Evolutionary conservation across 1,284 basidiomycete species (phyloP).

Genomic region (Trametes sp.): DNA sequence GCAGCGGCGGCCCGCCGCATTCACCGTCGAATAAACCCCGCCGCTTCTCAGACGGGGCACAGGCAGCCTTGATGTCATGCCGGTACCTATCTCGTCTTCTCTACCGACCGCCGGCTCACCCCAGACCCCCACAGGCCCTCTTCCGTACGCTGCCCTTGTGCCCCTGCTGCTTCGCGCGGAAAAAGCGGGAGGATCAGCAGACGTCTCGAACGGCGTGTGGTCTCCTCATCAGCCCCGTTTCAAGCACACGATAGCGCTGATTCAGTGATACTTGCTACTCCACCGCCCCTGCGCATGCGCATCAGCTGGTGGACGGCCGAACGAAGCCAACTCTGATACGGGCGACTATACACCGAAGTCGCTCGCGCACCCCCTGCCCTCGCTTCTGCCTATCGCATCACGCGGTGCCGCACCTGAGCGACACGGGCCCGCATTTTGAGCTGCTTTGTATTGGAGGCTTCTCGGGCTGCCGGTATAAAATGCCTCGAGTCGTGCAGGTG

Average conservation of each 20-base stretch:
- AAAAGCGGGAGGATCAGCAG: not conserved
- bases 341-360: conserved; percentile 25
- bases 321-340: conserved; percentile 23
- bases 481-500: conserved; percentile 14
- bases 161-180: not conserved
- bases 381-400: conserved; percentile 26
- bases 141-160: not conserved
- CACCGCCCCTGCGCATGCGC: conserved; percentile 1
- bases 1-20: conserved; percentile 12
- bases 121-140: conserved; percentile 7
- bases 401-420: conserved; percentile 20
- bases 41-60: conserved; percentile 12
- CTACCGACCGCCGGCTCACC: conserved; percentile 17
- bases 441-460: conserved; percentile 3
- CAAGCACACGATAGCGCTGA: conserved; percentile 1
- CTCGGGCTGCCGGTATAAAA: conserved; percentile 20
- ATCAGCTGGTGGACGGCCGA: conserved; percentile 7
- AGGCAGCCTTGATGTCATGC: conserved; percentile 25
- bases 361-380: conserved; percentile 15
- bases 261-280: too few relatives aligned
- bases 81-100: conserved; percentile 19
- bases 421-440: conserved; percentile 2
- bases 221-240: too few relatives aligned
- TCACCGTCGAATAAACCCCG: conserved; percentile 8
- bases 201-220: not conserved